Base-by-base conservation (phyloP, 768 basidiomycete genomes). In the Lactifluus echinatus region DNA sequence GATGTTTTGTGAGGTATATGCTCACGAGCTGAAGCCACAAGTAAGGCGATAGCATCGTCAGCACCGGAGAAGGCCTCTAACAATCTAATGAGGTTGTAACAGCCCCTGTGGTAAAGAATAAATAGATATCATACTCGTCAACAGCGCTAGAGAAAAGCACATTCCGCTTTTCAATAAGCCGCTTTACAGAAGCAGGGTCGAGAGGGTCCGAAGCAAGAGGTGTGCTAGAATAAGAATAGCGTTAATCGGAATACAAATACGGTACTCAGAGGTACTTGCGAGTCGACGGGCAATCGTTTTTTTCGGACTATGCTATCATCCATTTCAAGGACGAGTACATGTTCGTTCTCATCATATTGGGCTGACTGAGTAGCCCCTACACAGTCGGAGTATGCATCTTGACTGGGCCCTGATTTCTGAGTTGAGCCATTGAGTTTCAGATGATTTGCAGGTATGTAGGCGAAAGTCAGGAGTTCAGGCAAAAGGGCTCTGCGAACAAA, bases 381-480 rank as follows among this genome's bases (percentile, higher is more conserved):
- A 23, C 50, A 53, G 43, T 47, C 54, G 1, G 43, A 40, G 26
- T 45, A 53, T 23, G 26, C 21, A 12, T 59, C 49, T 21, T 45
- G 12, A 6, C 19, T 23, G 11, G 19, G 14, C 2, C 54, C 61
- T 28, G 54, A 78, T 56, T 80, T 75, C 12, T 78, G 78, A 21
- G 74, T 75, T 1, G 74, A 69, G 6, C 66, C 65, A 10, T 85
- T 77, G 52, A 85, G 75, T 50, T 79, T 79, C 12, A 89, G 68
- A 44, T 87, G 78, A 45, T 79, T 75, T 29, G 73, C 70, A 53
- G 87, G 82, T 60, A 86, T 84, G 66, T 93, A 94, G 7, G 89
- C 84, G 64, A 94, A 94, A 50, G 79, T 83, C 63, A 95, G 74
- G 39, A 90, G 73, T 55, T 86, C 82, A 1, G 92, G 92, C 14